Conservation (phyloP, 495 filamentous ascomycete genomes). For the Letharia columbiana region DNA sequence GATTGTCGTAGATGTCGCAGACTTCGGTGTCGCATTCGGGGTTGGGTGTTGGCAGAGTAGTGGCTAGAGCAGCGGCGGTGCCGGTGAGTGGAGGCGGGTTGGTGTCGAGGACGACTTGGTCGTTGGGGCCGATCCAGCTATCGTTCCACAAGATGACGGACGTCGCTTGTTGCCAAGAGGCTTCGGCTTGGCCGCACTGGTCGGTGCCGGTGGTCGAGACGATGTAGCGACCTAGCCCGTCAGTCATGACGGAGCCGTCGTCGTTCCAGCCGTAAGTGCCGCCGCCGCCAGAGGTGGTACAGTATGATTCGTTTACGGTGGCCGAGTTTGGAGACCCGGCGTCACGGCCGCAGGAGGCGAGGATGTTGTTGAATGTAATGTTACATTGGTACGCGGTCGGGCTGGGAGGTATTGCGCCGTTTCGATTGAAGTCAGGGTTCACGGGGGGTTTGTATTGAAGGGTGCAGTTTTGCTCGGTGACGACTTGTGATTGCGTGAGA, state of each 20-base stretch:
- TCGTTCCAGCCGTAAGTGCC: slow-evolving; percentile 19
- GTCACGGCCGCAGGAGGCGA: slow-evolving; percentile 12
- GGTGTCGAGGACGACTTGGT: slow-evolving; percentile 14
- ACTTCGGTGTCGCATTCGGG: slow-evolving; percentile 4
- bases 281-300: slow-evolving; percentile 19
- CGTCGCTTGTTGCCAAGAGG: slow-evolving; percentile 6
- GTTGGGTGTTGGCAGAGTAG: not conserved
- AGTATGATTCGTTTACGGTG: slow-evolving; percentile 9
- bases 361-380: not conserved
- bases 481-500: not conserved
- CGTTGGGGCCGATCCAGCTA: slow-evolving; percentile 5
- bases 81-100: slow-evolving; percentile 12
- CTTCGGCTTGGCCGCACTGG: slow-evolving; percentile 18
- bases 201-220: slow-evolving; percentile 12
- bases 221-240: slow-evolving; percentile 9
- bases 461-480: slow-evolving; percentile 15
- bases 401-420: not conserved
- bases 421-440: not conserved
- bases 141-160: slow-evolving; percentile 5
- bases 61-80: not conserved
- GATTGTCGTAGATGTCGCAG: slow-evolving; percentile 16
- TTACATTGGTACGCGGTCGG: not conserved
- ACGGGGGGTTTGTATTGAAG: slow-evolving; percentile 15
- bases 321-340: not conserved
- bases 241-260: slow-evolving; percentile 17